These are phyloP conservation scores for Chlorella sp. DNA, from an alignment of 139 green algal species.

Conservation along the genomic window DNA sequence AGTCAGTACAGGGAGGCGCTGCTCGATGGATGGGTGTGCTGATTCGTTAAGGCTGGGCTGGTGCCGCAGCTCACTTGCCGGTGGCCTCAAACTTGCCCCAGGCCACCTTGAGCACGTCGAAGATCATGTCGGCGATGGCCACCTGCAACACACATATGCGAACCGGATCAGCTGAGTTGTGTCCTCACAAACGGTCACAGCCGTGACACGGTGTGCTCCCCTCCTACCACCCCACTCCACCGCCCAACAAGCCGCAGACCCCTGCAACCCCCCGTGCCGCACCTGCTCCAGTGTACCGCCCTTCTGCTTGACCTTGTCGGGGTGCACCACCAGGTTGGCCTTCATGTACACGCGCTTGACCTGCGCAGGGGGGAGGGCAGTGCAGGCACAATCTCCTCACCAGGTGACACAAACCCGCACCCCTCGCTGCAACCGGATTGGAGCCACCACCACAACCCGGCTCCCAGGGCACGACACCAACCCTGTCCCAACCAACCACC, in stretches of 20 bases:
- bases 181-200: no score
- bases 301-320: conserved; percentile 94
- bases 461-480: no score
- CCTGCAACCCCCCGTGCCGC: no score
- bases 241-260: no score
- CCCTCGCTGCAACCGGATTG: no score
- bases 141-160: conserved; percentile 46
- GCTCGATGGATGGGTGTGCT: not conserved
- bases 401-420: no score
- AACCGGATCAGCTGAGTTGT: no score
- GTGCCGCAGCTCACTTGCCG: not conserved
- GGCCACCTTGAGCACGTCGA: conserved; percentile 90
- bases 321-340: conserved; percentile 95
- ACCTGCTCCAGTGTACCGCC: conserved; percentile 83
- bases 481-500: not conserved
- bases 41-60: not conserved
- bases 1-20: not conserved
- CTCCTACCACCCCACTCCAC: no score
- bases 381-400: no score
- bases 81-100: conserved; percentile 72
- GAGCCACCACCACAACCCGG: no score
- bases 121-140: conserved; percentile 91
- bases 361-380: not conserved
- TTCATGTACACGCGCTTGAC: conserved; percentile 91
- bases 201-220: no score